Conservation (phyloP, 73 alveolate species). For the Uronychia setigera region DNA sequence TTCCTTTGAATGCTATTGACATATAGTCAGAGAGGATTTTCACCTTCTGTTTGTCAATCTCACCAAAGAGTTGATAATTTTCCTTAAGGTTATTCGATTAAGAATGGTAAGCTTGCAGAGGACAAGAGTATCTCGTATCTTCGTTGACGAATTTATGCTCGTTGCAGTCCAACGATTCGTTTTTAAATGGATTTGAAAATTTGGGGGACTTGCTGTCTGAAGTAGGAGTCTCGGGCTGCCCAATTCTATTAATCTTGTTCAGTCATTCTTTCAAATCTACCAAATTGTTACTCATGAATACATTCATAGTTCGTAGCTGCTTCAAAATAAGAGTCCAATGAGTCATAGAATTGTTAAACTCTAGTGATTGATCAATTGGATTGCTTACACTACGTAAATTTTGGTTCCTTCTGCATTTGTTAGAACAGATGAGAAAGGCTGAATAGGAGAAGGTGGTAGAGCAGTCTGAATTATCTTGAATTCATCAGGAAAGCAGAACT, state of each 20-base stretch:
- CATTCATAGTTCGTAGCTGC: neutral
- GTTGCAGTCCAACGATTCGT: neutral
- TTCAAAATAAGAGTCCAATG: neutral
- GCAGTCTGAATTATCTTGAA: neutral
- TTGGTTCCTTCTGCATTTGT: neutral
- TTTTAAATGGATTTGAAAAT: too few species aligned
- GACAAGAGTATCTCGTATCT: too few species aligned
- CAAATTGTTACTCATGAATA: neutral
- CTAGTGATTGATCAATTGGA: constrained; percentile 29
- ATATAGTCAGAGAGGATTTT: neutral
- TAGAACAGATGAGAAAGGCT: neutral
- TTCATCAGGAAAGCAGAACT: constrained; percentile 48
- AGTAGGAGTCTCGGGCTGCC: too few species aligned
- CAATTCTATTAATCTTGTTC: too few species aligned
- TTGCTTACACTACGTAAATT: neutral
- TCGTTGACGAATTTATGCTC: too few species aligned
- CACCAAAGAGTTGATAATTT: too few species aligned
- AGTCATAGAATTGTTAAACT: constrained; percentile 12
- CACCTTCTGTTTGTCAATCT: too few species aligned
- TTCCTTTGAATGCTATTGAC: neutral
- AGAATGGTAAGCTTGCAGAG: too few species aligned
- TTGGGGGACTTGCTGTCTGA: too few species aligned
- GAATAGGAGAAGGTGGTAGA: neutral
- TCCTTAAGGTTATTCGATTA: too few species aligned
- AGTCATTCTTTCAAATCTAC: neutral